Base-by-base conservation (phyloP, 2,329 filamentous ascomycete genomes). In the Oidium heveae region DNA sequence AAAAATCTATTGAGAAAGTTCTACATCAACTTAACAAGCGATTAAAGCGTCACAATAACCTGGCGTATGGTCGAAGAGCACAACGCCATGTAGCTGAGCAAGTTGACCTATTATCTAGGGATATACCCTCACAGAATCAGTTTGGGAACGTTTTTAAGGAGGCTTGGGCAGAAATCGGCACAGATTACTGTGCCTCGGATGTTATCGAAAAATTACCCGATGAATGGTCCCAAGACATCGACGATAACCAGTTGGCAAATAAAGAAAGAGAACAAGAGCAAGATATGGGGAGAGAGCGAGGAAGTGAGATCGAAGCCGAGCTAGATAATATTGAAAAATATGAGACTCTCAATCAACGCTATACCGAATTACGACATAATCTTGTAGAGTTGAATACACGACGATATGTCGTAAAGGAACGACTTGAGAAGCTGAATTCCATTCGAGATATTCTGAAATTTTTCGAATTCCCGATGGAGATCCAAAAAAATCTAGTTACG, bases 31-130 rank as follows among this genome's bases (percentile, higher is more conserved):
- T 84, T 13, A 83, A 84, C 63, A 74, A 78, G 57, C 67, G 72
- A 16, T 67, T 85, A 15, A 73, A 75, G 59, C 77, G 81, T 59
- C 82, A 86, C 64, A 73, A 73, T 33, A 75, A 75, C 37, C 73
- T 78, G 55, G 77, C 78, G 5, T 84, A 84, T 64, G 74, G 78
- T 16, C 74, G 79, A 0, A 79, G 82, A 60, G 79, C 81, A n/a
- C 77, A 74, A 53, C 74, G 81, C 37, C 79, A 84, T 61, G 74
- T 86, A 18, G 80, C 82, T 1, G 80, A 84, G 68, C 82, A 86
- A 68, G 77, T 86, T 44, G 79, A 84, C 65, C 67, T 68, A 51
- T 67, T 83, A 47, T 86, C 85, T 64, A 73, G 73, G 65, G 67
- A 69, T 44, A 67, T 68, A 8, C 8, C 39, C 5, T 12, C 18